Percentiles rank a stretch among this genome's conserved stretches.
Evolutionary conservation across 805 yeast genomes (phyloP).

Genomic region (Nakazawaea siamensis): DNA sequence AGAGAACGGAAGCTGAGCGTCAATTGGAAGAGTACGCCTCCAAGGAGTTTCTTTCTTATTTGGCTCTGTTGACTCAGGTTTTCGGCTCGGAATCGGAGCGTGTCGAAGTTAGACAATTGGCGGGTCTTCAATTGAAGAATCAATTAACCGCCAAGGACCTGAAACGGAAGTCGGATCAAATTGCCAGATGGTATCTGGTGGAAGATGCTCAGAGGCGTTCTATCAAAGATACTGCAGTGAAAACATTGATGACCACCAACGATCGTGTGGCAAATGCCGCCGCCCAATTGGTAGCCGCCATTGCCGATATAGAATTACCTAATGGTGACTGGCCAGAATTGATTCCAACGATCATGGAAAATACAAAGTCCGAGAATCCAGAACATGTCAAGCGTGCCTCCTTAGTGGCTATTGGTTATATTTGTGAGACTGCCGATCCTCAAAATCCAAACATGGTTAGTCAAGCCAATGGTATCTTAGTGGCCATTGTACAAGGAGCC

Average conservation of each 20-base stretch:
- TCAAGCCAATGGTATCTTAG: constrained; percentile 86
- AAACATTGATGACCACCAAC: constrained; percentile 54
- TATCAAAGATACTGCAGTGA: constrained; percentile 59
- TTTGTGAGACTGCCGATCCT: constrained; percentile 92
- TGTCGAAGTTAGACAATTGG: constrained; percentile 83
- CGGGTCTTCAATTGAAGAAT: constrained; percentile 83
- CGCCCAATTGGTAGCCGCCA: constrained; percentile 93
- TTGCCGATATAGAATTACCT: constrained; percentile 94
- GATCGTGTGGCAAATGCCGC: constrained; percentile 80
- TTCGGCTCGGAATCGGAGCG: constrained; percentile 56
- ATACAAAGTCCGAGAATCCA: constrained; percentile 73
- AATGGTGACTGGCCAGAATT: constrained; percentile 82
- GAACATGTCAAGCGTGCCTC: constrained; percentile 81
- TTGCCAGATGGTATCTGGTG: constrained; percentile 67
- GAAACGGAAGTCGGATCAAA: constrained; percentile 46
- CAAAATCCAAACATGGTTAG: constrained; percentile 64
- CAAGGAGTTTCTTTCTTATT: constrained; percentile 69
- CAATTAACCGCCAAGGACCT: constrained; percentile 78
- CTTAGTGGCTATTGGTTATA: constrained; percentile 84
- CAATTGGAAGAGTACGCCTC: constrained; percentile 65
- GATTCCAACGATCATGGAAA: constrained; percentile 75
- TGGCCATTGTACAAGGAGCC: constrained; percentile 96
- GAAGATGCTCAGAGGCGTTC: constrained; percentile 46
- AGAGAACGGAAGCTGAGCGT: constrained; percentile 71
- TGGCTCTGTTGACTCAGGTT: constrained; percentile 61